phyloP scores from a whole-genome alignment of 345 rosid genomes.

The Eucalyptus guilfoylei region DNA sequence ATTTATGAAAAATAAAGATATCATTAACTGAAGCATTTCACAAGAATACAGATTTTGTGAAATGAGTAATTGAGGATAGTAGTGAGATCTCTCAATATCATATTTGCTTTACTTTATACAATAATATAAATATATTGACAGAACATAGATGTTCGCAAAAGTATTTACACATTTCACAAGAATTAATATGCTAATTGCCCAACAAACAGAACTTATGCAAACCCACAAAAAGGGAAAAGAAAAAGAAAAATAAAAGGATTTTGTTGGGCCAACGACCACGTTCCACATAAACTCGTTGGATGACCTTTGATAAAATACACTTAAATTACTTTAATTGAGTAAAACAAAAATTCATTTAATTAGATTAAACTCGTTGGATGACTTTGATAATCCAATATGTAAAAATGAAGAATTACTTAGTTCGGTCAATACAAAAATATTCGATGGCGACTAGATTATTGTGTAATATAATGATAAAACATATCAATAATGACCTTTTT shows the following conservation, averaged over 20 bases:
- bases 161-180: neutral
- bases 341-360: too few relatives aligned
- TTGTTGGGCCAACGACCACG: neutral
- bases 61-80: neutral
- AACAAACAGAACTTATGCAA: neutral
- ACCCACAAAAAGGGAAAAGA: neutral
- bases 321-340: neutral
- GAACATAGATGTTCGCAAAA: neutral
- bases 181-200: neutral
- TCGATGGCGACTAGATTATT: neutral
- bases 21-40: neutral
- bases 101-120: neutral
- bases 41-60: neutral
- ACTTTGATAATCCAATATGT: neutral
- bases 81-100: neutral
- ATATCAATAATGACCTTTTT: neutral
- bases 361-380: too few relatives aligned
- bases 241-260: neutral
- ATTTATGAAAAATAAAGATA: too few relatives aligned
- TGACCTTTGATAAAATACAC: neutral
- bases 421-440: neutral
- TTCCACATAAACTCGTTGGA: neutral
- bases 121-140: neutral
- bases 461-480: neutral
- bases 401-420: neutral